A percentile compares a stretch with the other conserved stretches of the same genome.
Conservation (phyloP, 192 early-diverging fungal genomes). For the Lunasporangiospora selenospora region DNA sequence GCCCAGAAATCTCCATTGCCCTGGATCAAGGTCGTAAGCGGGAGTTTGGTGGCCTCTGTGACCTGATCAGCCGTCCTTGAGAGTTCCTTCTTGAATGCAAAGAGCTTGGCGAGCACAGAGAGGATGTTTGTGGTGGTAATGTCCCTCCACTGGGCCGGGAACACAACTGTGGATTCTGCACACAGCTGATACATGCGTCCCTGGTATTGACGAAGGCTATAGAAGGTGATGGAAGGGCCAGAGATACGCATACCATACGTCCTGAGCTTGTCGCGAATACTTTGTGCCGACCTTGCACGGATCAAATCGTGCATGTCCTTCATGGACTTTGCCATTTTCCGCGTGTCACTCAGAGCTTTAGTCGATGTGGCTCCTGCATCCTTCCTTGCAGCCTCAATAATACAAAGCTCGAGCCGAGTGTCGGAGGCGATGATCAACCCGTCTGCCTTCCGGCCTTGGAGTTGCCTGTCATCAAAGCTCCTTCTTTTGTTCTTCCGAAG, state of each 20-base stretch:
- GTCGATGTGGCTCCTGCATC: background rate
- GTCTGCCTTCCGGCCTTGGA: slow-evolving; percentile 9
- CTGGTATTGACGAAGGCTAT: background rate
- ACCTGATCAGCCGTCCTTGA: background rate
- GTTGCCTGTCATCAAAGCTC: background rate
- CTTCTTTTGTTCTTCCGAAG: slow-evolving; percentile 2
- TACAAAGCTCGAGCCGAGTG: background rate
- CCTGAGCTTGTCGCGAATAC: background rate
- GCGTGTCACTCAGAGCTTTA: background rate
- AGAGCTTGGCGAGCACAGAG: background rate
- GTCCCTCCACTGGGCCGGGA: background rate
- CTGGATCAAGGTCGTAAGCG: background rate
- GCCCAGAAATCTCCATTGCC: background rate
- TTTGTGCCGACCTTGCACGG: background rate
- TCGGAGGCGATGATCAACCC: background rate
- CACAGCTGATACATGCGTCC: slow-evolving; percentile 4
- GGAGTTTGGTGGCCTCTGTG: slow-evolving; percentile 1
- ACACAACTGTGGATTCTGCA: background rate
- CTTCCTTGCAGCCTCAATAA: slow-evolving; percentile 2
- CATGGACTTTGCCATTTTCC: slow-evolving; percentile 6
- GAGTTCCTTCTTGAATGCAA: background rate
- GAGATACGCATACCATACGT: slow-evolving; percentile 5
- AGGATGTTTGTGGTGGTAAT: background rate
- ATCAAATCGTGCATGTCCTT: slow-evolving; percentile 5
- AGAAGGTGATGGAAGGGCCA: background rate